phyloP scores from a whole-genome alignment of 805 yeast species.

The Candida lessepsii region DNA sequence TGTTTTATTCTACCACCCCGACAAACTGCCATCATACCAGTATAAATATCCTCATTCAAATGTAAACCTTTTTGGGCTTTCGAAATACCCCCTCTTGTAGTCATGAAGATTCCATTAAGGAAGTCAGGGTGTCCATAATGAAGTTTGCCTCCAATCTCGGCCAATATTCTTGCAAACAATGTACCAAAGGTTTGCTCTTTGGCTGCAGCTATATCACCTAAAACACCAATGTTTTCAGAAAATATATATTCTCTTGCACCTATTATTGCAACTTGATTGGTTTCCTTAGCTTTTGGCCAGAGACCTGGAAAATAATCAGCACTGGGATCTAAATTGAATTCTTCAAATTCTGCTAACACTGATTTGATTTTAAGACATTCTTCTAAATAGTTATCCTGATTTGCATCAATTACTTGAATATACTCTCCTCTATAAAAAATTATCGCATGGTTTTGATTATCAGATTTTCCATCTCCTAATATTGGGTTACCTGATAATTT shows the following conservation, averaged over 20 bases:
- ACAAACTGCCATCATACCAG: constrained; percentile 86
- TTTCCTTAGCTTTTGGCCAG: background rate
- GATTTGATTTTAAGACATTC: constrained; percentile 90
- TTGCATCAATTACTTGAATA: constrained; percentile 92
- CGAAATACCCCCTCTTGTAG: constrained; percentile 92
- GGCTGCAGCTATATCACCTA: constrained; percentile 97
- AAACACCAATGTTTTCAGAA: constrained; percentile 86
- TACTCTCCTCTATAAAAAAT: constrained; percentile 92
- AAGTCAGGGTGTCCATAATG: constrained; percentile 98
- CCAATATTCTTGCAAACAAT: constrained; percentile 86
- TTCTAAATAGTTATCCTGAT: constrained; percentile 92
- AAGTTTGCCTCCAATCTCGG: constrained; percentile 90
- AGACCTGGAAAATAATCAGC: constrained; percentile 31
- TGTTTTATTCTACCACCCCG: constrained; percentile 95
- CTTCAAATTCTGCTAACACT: constrained; percentile 89
- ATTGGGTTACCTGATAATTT: constrained; percentile 91
- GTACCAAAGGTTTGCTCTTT: constrained; percentile 98
- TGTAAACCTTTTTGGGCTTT: constrained; percentile 94
- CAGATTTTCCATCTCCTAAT: constrained; percentile 94
- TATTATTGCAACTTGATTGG: constrained; percentile 70
- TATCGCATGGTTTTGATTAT: constrained; percentile 86
- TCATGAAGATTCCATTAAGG: constrained; percentile 85
- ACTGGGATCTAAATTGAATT: constrained; percentile 50
- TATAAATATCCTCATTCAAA: constrained; percentile 91
- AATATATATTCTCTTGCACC: constrained; percentile 96